Conservation (phyloP, 768 basidiomycete genomes). For the Gloeostereum incarnatum region DNA sequence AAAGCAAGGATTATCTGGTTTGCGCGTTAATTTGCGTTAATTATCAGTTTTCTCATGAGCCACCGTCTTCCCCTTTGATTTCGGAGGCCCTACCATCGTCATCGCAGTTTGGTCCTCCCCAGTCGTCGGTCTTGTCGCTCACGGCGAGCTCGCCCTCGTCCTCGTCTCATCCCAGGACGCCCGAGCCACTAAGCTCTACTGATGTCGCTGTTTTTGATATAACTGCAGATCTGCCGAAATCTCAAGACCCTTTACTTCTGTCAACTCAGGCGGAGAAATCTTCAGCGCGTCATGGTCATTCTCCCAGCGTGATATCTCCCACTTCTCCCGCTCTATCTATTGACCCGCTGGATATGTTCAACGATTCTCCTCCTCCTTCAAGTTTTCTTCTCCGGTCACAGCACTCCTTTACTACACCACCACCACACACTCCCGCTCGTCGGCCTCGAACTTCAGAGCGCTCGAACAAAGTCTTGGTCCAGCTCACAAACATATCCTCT, state of each 20-base stretch:
- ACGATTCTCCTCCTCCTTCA: background rate
- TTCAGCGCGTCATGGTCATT: constrained; percentile 1
- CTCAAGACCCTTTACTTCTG: constrained; percentile 4
- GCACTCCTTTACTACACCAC: constrained; percentile 6
- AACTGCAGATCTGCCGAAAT: background rate
- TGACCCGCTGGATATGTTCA: constrained; percentile 9
- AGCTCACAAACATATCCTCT: constrained; percentile 1
- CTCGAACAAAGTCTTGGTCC: background rate
- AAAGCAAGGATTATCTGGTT: background rate
- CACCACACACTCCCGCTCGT: background rate
- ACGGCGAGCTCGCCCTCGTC: background rate
- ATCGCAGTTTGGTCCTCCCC: background rate
- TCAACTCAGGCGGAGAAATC: constrained; percentile 3
- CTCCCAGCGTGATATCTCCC: constrained; percentile 9
- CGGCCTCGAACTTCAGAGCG: background rate
- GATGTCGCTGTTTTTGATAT: background rate
- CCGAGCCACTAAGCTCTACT: background rate
- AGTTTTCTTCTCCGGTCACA: constrained; percentile 2
- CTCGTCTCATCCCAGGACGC: background rate
- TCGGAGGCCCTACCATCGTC: background rate
- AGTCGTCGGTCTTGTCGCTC: background rate
- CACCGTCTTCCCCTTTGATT: background rate
- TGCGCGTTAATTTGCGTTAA: background rate
- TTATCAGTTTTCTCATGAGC: background rate
- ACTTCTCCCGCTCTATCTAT: constrained; percentile 9